Evolutionary conservation across 2,329 filamentous ascomycete species (phyloP), one percentile per base, ranked within the genome.

Genomic region (Fusarium redolens): DNA sequence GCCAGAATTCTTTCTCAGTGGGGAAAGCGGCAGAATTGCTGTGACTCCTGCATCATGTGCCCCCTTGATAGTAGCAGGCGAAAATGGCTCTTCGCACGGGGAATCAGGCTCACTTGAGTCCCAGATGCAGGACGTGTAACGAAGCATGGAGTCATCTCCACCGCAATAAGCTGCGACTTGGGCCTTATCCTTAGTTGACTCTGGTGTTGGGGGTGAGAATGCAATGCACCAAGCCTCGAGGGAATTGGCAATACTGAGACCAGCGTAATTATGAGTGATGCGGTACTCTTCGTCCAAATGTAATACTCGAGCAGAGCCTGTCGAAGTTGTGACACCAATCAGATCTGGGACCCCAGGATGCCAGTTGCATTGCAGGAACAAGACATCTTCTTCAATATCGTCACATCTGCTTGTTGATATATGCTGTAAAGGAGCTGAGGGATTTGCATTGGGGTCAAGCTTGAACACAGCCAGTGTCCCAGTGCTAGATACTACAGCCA

Each of bases 41-140:
- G 95, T 97, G 2, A 98, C 93, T 15, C 96, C 96, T 4, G 95
- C 94, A n/a, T 86, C 85, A 77, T 97, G 94, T 33, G 75, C 70
- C n/a, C 80, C 79, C 68, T 86, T 91, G 33, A 83, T 75, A 18
- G 68, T 70, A 12, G 81, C 66, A 4, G 78, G 68, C 11, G 78
- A 65, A 65, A 77, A 80, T 3, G 72, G 78, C 20, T 71, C 48
- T 43, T 78, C 55, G n/a, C 57, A 73, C 6, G 61, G 58, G 11
- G 71, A 38, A 5, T 65, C 62, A 17, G 64, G 48, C 14, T 71
- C 58, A 6, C 54, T 44, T 7, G 61, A 55, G n/a, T 73, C 61
- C 65, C 71, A 78, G 14, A 63, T 45, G 66, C 78, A 86, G 4
- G 80, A 82, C 25, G 80, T 82, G 74, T 83, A 88, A 71, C 90